phyloP scores from a whole-genome alignment of 306 rosid genomes.

The Cicer cuneatum region DNA sequence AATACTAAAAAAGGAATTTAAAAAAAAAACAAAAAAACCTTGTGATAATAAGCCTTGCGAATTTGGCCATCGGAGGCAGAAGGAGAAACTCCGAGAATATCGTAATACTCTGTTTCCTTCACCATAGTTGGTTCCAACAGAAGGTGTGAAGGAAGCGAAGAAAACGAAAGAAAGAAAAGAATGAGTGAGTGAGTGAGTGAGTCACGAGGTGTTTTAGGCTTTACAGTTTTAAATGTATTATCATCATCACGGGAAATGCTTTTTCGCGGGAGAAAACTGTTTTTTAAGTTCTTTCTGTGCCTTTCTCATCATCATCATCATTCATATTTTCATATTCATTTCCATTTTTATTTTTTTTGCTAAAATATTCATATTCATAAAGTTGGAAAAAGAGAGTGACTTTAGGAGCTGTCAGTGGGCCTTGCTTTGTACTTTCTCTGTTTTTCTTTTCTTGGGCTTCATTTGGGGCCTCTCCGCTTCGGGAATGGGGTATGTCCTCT shows the following conservation, averaged over 20 bases:
- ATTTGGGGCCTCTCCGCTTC: neutral
- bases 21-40: constrained; percentile 46
- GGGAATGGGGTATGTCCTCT: neutral
- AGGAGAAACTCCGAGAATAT: constrained; percentile 69
- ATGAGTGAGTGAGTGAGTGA: neutral
- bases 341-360: no score
- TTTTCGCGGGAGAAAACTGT: constrained; percentile 75
- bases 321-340: neutral
- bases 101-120: constrained; percentile 85
- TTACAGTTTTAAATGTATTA: constrained; percentile 63
- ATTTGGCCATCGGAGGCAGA: constrained; percentile 80
- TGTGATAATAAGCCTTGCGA: constrained; percentile 90
- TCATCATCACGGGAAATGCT: constrained; percentile 51
- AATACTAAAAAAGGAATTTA: neutral
- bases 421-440: constrained; percentile 3
- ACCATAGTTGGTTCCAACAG: constrained; percentile 55
- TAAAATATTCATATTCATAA: neutral
- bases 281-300: constrained; percentile 50
- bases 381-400: neutral
- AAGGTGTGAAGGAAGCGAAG: neutral
- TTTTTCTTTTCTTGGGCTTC: constrained; percentile 5
- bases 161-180: neutral
- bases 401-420: constrained; percentile 44
- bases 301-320: constrained; percentile 28
- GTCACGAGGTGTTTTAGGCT: constrained; percentile 50